Base-by-base conservation (phyloP, 1,284 basidiomycete species). In the Mycosarcoma maydis region DNA sequence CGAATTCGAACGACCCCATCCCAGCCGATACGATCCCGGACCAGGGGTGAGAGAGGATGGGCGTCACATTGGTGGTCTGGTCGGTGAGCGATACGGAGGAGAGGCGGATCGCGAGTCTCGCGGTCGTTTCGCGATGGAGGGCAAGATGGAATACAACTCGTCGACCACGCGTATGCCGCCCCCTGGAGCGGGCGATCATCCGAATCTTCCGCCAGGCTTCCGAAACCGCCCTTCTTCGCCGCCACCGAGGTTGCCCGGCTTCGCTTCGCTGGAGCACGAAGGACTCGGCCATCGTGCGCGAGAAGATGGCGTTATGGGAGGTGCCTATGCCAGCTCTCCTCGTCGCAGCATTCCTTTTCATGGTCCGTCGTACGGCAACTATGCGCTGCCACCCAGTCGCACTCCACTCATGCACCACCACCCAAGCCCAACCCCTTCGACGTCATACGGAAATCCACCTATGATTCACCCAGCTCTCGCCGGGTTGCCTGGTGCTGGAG, bases 381-480 rank as follows among this genome's bases (percentile, higher is more conserved):
- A 70, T 24, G 48, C 67, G 13, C 48, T 53, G 6, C 50, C 55
- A 5, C 58, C 24, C 14, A 34, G 41, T 33, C 38, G 67, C n/a
- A 59, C 56, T 2, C 56, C 67, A 26, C 44, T 65, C 17, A 56
- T 65, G 44, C 56, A 65, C 32, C 55, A 66, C 30, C 65, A 61
- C 16, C 52, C 67, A 2, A 59, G 52, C 49, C 67, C 60, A 0
- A 52, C 57, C 3, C 56, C 67, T 1, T 60, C 56, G 6, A 65
- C 52, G 4, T 64, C 60, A 3, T 70, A 70, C 45, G 66, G 74
- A 34, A 70, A 74, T 19, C 72, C 72, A n/a, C 64, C 68, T 13
- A 72, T 72, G 64, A 72, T 76, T 30, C 74, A 76, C 32, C 74
- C 74, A 3, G 52, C 72, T 3, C 61, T 76, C 20, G 69, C 68